Base-by-base conservation (phyloP, 2,329 filamentous ascomycete genomes). In the Talaromyces sp. region DNA sequence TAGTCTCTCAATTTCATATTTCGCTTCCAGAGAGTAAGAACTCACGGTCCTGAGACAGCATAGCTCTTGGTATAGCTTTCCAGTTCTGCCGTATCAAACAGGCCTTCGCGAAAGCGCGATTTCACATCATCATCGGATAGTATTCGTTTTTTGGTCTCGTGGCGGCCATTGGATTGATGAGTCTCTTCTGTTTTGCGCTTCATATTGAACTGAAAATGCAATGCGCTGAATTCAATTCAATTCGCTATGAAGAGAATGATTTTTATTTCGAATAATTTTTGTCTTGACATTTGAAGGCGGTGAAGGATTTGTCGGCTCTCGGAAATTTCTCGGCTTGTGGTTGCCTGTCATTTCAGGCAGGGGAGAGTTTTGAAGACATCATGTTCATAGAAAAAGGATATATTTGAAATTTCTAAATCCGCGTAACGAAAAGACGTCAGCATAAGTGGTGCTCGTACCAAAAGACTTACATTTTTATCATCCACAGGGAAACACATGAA, bases 11-110 rank as follows among this genome's bases (percentile, higher is more conserved):
- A 33, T 17, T 1, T 39, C 13, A 62, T 15, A 35, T 2, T 31
- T 17, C n/a, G 27, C 10, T 64, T 37, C 11, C 17, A 41, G 10
- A 13, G 2, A 31, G 49, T 56, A 49, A 27, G n/a, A 45, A 74
- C 79, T 60, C 75, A 81, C 76, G 81, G 81, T 19, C 70, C 70
- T 45, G 81, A 82, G 49, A 74, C 68, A 27, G 76, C 71, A 69
- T 83, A 82, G 68, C 70, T 69, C 54, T 77, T 71, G 66, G 77
- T 80, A 70, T 81, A 82, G 63, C 78, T 75, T 69, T 79, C 72
- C 52, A 78, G 72, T 61, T 77, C 77, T 57, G 74, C 66, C 54
- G 71, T 58, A 31, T 81, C 78, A 68, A 83, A 81, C 2, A 83
- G 72, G 15, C 79, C 79, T 4, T 79, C 73, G 52, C 77, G 77